Evolutionary conservation across 441 rosid species (phyloP), one percentile per base, ranked within the genome.

Genomic region (Viola pubescens): DNA sequence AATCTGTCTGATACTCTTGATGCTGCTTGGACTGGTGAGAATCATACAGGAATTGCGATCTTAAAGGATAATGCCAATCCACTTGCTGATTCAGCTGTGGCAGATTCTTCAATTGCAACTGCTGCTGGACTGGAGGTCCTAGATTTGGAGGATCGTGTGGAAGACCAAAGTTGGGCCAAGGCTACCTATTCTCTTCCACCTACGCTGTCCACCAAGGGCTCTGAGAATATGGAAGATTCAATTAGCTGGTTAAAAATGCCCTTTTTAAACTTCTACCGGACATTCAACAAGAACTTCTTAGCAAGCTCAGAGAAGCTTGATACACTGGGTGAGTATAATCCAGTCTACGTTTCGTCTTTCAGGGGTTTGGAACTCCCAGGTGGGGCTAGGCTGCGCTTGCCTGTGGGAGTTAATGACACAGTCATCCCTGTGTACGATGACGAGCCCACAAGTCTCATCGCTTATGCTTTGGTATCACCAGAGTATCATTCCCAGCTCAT

Each of bases 21-120:
- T 65, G 97, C 97, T 70, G 94, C 95, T 40, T 94, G 99, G 97
- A 86, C 78, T 0, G 97, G 97, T 14, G 77, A 86, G 71, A 84
- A 71, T 63, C 78, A 71, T 50, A 69, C 70, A 26, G 73, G 70
- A 52, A 42, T 66, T 63, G 74, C 54, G 58, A 63, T 63, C 57
- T 61, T 76, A 10, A 77, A 63, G 68, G 82, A 74, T 59, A 74
- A 48, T 73, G 61, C 66, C 56, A 54, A 45, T 59, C 67, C 61
- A 38, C 70, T 74, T 59, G 73, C 84, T 65, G 86, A 83, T 72
- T 76, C 91, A 58, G 77, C 73, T 56, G 49, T 74, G 65, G 74
- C 64, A 53, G 83, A 78, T 65, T 79, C 75, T 61, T 75, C 82
- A 63, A 67, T 68, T 37, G 54, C 61, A 46, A 58, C 70, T 69